phyloP scores from a whole-genome alignment of 2,329 filamentous ascomycete species.

The Xylaria arbuscula region DNA sequence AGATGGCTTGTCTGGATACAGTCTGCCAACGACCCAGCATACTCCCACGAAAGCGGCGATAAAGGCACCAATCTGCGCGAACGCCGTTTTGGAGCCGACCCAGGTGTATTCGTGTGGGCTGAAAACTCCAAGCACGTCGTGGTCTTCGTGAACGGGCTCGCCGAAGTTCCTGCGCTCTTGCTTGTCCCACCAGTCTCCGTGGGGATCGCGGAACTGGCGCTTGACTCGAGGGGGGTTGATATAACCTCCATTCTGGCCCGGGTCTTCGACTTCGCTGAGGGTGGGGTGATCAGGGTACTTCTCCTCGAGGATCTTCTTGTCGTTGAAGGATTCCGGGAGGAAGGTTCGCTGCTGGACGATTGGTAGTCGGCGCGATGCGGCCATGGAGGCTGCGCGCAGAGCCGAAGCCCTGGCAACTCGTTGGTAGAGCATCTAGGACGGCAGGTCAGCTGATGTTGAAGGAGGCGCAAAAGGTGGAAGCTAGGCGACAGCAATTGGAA shows the following conservation, averaged over 20 bases:
- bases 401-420: constrained; percentile 65
- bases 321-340: constrained; percentile 62
- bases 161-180: constrained; percentile 97
- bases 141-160: constrained; percentile 96
- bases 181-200: constrained; percentile 96
- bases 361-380: constrained; percentile 60
- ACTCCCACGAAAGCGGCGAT: constrained; percentile 71
- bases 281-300: constrained; percentile 62
- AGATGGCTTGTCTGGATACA: constrained; percentile 78
- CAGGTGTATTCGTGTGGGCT: constrained; percentile 91
- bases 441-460: constrained; percentile 8
- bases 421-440: constrained; percentile 68
- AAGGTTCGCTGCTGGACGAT: constrained; percentile 68
- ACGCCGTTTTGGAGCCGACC: constrained; percentile 74
- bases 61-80: constrained; percentile 75
- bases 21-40: constrained; percentile 73
- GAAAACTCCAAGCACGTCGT: constrained; percentile 92
- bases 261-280: constrained; percentile 71
- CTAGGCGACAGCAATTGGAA: constrained; percentile 33
- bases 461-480: background rate
- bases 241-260: constrained; percentile 84
- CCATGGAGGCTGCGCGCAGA: constrained; percentile 59
- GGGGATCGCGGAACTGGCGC: constrained; percentile 90
- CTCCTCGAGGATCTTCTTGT: constrained; percentile 60
- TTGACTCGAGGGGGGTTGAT: constrained; percentile 83